phyloP scores from a whole-genome alignment of 2,329 filamentous ascomycete genomes.

The Epichloe festucae region DNA sequence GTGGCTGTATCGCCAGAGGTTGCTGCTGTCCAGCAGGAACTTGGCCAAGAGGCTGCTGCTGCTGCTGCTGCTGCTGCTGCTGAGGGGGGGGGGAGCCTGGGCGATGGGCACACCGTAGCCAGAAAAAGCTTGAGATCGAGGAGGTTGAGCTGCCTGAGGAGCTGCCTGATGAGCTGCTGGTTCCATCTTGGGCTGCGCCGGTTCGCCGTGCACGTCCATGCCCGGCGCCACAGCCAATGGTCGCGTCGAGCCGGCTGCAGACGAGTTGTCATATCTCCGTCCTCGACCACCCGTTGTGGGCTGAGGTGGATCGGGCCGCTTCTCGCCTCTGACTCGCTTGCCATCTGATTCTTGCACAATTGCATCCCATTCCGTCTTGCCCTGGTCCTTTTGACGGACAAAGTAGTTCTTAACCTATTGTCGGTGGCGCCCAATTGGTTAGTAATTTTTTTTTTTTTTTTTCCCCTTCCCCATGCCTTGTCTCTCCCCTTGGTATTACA shows the following conservation, averaged over 20 bases:
- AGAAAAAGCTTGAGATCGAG: conserved; percentile 25
- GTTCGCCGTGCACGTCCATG: conserved; percentile 32
- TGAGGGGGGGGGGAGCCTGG: conserved; percentile 18
- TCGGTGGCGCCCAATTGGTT: neutral
- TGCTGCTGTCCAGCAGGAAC: conserved; percentile 9
- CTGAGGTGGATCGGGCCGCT: conserved; percentile 45
- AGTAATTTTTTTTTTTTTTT: neutral
- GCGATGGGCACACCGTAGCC: conserved; percentile 35
- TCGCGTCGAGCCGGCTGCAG: conserved; percentile 17
- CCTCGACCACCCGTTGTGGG: conserved; percentile 35
- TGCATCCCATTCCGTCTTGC: conserved; percentile 44
- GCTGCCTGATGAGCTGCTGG: conserved; percentile 10
- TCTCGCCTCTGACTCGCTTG: conserved; percentile 42
- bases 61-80: neutral
- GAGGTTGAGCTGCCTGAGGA: conserved; percentile 11
- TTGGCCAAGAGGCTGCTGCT: conserved; percentile 11
- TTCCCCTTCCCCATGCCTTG: neutral
- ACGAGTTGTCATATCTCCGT: conserved; percentile 35
- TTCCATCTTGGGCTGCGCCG: conserved; percentile 33
- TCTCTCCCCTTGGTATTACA: neutral
- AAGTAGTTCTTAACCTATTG: conserved; percentile 59
- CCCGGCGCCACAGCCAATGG: conserved; percentile 36
- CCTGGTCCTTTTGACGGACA: conserved; percentile 46
- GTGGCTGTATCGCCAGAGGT: conserved; percentile 22
- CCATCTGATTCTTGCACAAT: conserved; percentile 48